These are phyloP conservation scores for Oryza officinalis DNA, from an alignment of 176 grass and related monocot species.

Conservation along the genomic window DNA sequence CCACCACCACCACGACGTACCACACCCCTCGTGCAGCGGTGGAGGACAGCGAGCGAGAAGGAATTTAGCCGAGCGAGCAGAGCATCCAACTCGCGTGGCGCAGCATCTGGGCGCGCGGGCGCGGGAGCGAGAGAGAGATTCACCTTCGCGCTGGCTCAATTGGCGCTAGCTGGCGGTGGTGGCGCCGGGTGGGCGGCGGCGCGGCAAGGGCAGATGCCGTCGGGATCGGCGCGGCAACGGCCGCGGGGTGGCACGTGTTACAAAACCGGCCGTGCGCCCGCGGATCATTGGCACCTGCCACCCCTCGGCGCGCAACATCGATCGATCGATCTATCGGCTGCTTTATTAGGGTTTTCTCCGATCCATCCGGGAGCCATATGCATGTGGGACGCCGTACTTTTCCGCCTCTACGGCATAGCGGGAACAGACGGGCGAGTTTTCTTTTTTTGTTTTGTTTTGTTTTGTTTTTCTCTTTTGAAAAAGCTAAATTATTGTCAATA, in stretches of 20 bases:
- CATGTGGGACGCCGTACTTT: too few species aligned
- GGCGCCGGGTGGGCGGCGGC: neutral
- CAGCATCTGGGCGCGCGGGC: too few species aligned
- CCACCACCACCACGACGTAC: neutral
- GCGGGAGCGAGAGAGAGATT: slow-evolving; percentile 12
- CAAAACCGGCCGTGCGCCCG: slow-evolving; percentile 40
- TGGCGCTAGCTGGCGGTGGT: neutral
- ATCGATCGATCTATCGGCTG: too few species aligned
- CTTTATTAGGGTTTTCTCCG: too few species aligned
- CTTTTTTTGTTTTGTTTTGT: too few species aligned
- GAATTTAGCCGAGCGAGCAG: neutral
- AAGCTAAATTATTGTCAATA: too few species aligned
- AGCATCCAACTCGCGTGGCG: too few species aligned
- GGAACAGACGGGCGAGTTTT: too few species aligned
- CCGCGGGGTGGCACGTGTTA: slow-evolving; percentile 29
- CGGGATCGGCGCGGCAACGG: slow-evolving; percentile 36
- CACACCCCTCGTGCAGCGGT: neutral
- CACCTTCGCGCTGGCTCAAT: neutral
- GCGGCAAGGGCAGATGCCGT: neutral
- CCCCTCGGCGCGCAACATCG: too few species aligned
- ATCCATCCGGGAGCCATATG: too few species aligned
- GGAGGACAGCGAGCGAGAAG: slow-evolving; percentile 8
- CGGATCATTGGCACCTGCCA: slow-evolving; percentile 45
- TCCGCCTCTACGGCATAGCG: too few species aligned
- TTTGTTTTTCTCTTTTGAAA: too few species aligned